phyloP scores from a whole-genome alignment of 352 stramenopile species.

The Phytophthora syringae region DNA sequence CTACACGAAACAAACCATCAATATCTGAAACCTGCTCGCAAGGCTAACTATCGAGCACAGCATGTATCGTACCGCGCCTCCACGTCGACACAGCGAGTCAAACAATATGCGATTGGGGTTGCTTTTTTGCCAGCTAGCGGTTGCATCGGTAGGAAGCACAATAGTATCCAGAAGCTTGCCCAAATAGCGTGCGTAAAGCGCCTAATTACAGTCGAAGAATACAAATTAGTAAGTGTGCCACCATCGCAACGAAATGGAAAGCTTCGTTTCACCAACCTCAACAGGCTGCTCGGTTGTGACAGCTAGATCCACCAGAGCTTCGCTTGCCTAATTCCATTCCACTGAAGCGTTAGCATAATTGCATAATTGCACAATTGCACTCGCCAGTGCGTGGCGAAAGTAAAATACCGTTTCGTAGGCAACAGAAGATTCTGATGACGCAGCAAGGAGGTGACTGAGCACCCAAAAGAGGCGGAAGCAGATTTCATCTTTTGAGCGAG shows the following conservation, averaged over 20 bases:
- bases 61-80: slow-evolving; percentile 50
- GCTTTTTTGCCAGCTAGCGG: slow-evolving; percentile 65
- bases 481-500: slow-evolving; percentile 51
- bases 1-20: slow-evolving; percentile 32
- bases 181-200: slow-evolving; percentile 64
- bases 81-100: slow-evolving; percentile 76
- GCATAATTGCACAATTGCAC: not conserved
- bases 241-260: not conserved
- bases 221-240: not conserved
- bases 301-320: slow-evolving; percentile 44
- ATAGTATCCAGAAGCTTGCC: slow-evolving; percentile 63
- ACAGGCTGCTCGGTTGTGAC: slow-evolving; percentile 32
- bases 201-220: slow-evolving; percentile 32
- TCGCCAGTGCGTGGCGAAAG: not conserved
- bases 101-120: slow-evolving; percentile 70
- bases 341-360: not conserved
- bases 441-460: slow-evolving; percentile 74
- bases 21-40: too few relatives aligned
- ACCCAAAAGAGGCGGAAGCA: slow-evolving; percentile 85
- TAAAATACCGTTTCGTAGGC: slow-evolving; percentile 60
- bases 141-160: slow-evolving; percentile 44
- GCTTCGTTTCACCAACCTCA: slow-evolving; percentile 40
- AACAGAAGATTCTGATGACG: slow-evolving; percentile 52
- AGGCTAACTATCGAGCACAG: too few relatives aligned
- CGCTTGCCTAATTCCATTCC: slow-evolving; percentile 44